Evolutionary conservation across 2,329 filamentous ascomycete species (phyloP).

Genomic region (Aureobasidium sp.): DNA sequence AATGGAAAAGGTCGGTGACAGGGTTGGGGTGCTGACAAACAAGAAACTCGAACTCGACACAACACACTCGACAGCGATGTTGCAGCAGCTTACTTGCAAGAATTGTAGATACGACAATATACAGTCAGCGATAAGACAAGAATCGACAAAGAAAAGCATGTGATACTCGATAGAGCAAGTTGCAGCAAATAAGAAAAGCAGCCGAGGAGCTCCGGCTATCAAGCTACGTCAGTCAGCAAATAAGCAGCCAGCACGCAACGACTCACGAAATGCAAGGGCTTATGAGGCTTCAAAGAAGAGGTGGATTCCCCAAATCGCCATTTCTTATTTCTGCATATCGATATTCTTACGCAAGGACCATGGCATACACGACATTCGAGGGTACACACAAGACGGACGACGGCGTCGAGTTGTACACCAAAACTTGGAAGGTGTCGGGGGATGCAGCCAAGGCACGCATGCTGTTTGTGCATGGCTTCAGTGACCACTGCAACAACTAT

Average conservation of each 20-base stretch:
- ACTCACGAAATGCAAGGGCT: not conserved
- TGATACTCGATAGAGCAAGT: not conserved
- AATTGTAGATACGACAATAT: not conserved
- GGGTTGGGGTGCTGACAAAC: not conserved
- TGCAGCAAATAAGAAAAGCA: not conserved
- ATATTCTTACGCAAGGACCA: not conserved
- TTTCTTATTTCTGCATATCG: not conserved
- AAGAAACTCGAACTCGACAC: not conserved
- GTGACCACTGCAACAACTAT: conserved; percentile 73
- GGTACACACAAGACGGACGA: conserved; percentile 43
- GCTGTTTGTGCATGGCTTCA: conserved; percentile 83
- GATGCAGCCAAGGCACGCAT: conserved; percentile 53
- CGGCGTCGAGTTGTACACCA: conserved; percentile 49
- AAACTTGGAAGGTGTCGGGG: conserved; percentile 47
- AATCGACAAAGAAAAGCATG: not conserved
- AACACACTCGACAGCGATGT: not conserved
- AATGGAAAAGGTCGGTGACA: not conserved
- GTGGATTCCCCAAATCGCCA: not conserved
- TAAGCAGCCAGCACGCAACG: not conserved
- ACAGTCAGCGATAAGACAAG: not conserved
- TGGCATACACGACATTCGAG: conserved; percentile 27
- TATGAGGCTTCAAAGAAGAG: not conserved
- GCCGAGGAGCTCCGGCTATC: not conserved
- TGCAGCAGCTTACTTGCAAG: no score
- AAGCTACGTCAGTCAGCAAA: not conserved